Evolutionary conservation across 1,284 basidiomycete species (phyloP).

Genomic region (Amylostereum areolatum): DNA sequence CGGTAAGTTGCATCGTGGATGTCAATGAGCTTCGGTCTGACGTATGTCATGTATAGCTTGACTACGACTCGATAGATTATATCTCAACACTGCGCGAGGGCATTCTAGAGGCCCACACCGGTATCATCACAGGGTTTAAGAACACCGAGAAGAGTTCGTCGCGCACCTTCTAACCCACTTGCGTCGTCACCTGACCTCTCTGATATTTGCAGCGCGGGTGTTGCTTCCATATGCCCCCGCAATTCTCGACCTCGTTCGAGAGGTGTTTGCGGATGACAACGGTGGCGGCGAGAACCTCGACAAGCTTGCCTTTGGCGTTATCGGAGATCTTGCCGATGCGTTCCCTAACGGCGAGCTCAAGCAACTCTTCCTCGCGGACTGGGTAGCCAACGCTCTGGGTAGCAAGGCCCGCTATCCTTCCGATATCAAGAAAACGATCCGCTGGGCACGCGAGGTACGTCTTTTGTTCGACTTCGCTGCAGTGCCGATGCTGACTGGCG

Average conservation of each 20-base stretch:
- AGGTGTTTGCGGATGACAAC: slow-evolving; percentile 80
- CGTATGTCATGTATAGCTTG: slow-evolving; percentile 42
- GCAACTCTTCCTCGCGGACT: slow-evolving; percentile 71
- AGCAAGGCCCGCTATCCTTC: slow-evolving; percentile 58
- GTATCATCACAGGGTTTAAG: slow-evolving; percentile 89
- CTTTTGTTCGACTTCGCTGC: background rate
- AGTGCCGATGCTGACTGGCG: slow-evolving; percentile 4
- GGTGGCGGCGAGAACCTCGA: slow-evolving; percentile 70
- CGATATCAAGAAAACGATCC: slow-evolving; percentile 75
- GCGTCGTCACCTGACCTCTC: background rate
- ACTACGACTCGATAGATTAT: slow-evolving; percentile 91
- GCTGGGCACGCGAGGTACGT: slow-evolving; percentile 79
- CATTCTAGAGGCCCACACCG: slow-evolving; percentile 95
- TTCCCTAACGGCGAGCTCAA: slow-evolving; percentile 81
- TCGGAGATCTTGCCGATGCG: slow-evolving; percentile 90
- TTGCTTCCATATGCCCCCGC: slow-evolving; percentile 72
- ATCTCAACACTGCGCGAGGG: slow-evolving; percentile 88
- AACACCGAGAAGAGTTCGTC: slow-evolving; percentile 68
- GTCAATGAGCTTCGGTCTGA: slow-evolving; percentile 1
- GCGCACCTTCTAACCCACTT: background rate
- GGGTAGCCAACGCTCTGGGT: slow-evolving; percentile 79
- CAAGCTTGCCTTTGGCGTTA: slow-evolving; percentile 74
- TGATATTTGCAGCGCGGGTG: slow-evolving; percentile 39
- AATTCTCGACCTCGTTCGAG: slow-evolving; percentile 81
- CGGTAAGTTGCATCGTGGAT: slow-evolving; percentile 43